These are phyloP conservation scores for Paraphoma chrysanthemicola DNA, from an alignment of 2,329 filamentous ascomycete species.

Conservation along the genomic window DNA sequence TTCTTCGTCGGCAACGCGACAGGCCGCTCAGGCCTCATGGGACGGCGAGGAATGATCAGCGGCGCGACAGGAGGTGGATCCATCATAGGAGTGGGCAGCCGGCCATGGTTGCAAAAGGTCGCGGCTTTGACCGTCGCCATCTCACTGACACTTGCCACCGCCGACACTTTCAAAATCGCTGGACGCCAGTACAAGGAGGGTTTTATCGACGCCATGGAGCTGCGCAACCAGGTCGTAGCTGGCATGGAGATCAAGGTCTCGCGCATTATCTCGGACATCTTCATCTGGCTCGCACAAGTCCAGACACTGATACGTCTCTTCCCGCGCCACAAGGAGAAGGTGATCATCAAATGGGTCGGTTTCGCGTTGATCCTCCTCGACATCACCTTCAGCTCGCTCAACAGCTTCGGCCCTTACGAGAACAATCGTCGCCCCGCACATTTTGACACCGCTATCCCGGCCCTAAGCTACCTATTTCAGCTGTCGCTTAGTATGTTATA, in stretches of 20 bases:
- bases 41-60: slow-evolving; percentile 83
- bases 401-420: slow-evolving; percentile 73
- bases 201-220: slow-evolving; percentile 76
- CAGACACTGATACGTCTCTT: slow-evolving; percentile 96
- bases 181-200: slow-evolving; percentile 80
- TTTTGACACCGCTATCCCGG: slow-evolving; percentile 90
- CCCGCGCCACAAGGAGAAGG: slow-evolving; percentile 94
- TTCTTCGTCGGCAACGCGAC: slow-evolving; percentile 81
- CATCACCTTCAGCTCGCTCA: slow-evolving; percentile 87
- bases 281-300: slow-evolving; percentile 95
- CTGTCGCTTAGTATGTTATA: slow-evolving; percentile 86
- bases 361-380: slow-evolving; percentile 93
- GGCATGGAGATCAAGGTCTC: slow-evolving; percentile 88
- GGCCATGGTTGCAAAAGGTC: slow-evolving; percentile 87
- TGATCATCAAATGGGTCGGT: slow-evolving; percentile 98
- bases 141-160: slow-evolving; percentile 91
- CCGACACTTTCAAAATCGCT: slow-evolving; percentile 86
- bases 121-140: slow-evolving; percentile 71
- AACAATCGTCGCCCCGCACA: slow-evolving; percentile 69
- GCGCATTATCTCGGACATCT: slow-evolving; percentile 91
- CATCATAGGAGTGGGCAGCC: slow-evolving; percentile 84
- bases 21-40: slow-evolving; percentile 74
- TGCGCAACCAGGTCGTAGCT: slow-evolving; percentile 81
- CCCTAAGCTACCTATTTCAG: slow-evolving; percentile 89
- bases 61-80: slow-evolving; percentile 68